Percentiles rank a stretch among this genome's conserved stretches.
Evolutionary conservation across 148 eudicot genomes (phyloP).

Genomic region (Persicaria maculosa): DNA sequence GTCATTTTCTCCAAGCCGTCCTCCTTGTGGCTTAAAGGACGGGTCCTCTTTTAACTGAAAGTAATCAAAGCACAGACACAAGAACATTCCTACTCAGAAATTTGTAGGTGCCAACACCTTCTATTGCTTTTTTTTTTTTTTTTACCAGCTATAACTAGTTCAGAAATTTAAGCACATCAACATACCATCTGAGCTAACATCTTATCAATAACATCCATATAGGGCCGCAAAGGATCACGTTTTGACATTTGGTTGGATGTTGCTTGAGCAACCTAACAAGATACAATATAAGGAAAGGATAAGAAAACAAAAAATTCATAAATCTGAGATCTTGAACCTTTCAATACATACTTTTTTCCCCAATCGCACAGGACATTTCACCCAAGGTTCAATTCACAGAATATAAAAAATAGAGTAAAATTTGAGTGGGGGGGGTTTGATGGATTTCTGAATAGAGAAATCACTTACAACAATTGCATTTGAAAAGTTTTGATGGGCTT

Average conservation of each 20-base stretch:
- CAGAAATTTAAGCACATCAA: background rate
- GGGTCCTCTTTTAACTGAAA: slow-evolving; percentile 79
- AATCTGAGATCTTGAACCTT: background rate
- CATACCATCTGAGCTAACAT: slow-evolving; percentile 84
- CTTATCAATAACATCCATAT: slow-evolving; percentile 79
- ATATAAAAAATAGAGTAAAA: background rate
- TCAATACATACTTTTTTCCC: background rate
- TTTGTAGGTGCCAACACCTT: background rate
- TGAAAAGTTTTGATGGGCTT: slow-evolving; percentile 87
- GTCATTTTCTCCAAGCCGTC: slow-evolving; percentile 82
- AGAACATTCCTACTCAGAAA: background rate
- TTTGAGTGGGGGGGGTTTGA: background rate
- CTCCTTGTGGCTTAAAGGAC: slow-evolving; percentile 91
- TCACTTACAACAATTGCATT: slow-evolving; percentile 86
- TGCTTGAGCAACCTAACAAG: slow-evolving; percentile 76
- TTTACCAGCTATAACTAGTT: background rate
- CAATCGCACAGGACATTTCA: background rate
- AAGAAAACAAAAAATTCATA: background rate
- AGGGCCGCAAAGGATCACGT: slow-evolving; percentile 80
- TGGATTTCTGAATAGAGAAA: background rate
- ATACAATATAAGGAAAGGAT: slow-evolving; percentile 2
- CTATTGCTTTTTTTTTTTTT: background rate
- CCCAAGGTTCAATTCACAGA: background rate
- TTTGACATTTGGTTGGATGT: slow-evolving; percentile 92
- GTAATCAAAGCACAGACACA: background rate